Evolutionary conservation across 1,139 yeast species (phyloP), one percentile per base, ranked within the genome.

Genomic region (Zygoascus sp.): DNA sequence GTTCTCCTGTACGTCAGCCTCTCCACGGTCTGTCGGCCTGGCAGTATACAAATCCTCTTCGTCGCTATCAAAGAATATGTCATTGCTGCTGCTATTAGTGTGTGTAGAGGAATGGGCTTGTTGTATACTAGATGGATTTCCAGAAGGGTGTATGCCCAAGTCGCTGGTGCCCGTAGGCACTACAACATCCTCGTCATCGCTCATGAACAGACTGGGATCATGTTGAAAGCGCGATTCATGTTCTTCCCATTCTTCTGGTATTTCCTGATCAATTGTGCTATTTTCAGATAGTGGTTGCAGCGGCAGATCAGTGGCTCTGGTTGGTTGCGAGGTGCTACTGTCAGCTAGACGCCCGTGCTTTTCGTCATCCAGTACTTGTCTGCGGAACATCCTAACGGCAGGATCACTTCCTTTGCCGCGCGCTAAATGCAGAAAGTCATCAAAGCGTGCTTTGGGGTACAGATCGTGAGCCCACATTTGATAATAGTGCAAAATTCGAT

Each of bases 381-480:
- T 41, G 22, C 41, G 41, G 41, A 34, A 46, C 10, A 30, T 21
- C 27, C 58, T 55, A 52, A 70, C 53, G 2, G 48, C 50, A 9
- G 56, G 49, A 15, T 55, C 56, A 17, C 54, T 54, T 19, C 74
- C 73, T 0, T 61, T 63, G 16, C 51, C 48, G 27, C 63, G 57
- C 10, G 66, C 58, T 40, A 69, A 54, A 16, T 56, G 49, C 3
- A 70, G 52, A 50, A 79, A 82, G 60, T 86, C 95, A 46, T 72
- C 69, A 55, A 87, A 85, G 51, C 76, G 81, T 2, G 95, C 89
- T 63, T 81, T 81, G 9, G 96, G 95, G 57, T 77, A 87, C 45
- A 87, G 61, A 4, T 80, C 77, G 62, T 87, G 95, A 22, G 90
- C 89, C 96, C 96, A 87, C 27, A 87, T 63, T 64, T 86, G 95